These are phyloP conservation scores for Kwoniella bestiolae DNA, from an alignment of 768 basidiomycete genomes.

Conservation along the genomic window DNA sequence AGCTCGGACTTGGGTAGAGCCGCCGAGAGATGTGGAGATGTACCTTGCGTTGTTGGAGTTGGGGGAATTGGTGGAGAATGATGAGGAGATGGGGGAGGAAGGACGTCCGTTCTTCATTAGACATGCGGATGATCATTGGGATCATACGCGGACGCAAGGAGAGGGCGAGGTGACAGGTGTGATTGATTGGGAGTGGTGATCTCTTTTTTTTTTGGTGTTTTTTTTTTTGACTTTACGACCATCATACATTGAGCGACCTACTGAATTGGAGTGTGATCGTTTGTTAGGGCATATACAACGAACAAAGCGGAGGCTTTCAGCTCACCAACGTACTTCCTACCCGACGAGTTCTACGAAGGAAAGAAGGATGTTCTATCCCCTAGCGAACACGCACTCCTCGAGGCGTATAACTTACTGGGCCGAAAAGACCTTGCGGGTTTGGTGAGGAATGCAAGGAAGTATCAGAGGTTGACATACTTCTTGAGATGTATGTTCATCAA, in stretches of 20 bases:
- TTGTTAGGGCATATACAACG: constrained; percentile 19
- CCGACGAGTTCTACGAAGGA: neutral
- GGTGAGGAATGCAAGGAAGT: constrained; percentile 20
- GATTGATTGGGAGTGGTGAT: constrained; percentile 35
- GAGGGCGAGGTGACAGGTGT: constrained; percentile 3
- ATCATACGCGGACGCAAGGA: constrained; percentile 11
- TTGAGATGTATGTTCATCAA: neutral
- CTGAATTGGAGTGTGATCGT: too few relatives aligned
- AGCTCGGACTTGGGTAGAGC: neutral
- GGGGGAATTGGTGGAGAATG: neutral
- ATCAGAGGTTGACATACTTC: neutral
- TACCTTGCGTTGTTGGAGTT: constrained; percentile 2
- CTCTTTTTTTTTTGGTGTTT: neutral
- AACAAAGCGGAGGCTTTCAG: constrained; percentile 26
- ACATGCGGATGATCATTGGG: constrained; percentile 25
- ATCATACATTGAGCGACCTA: too few relatives aligned
- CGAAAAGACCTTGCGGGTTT: constrained; percentile 16
- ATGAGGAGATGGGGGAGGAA: neutral
- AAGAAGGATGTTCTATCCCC: neutral
- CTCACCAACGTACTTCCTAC: neutral
- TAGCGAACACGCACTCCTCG: neutral
- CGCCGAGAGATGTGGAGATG: neutral
- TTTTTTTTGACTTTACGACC: too few relatives aligned
- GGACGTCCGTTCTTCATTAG: constrained; percentile 16
- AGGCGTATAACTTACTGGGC: neutral